Evolutionary conservation across 768 basidiomycete genomes (phyloP), one percentile per base, ranked within the genome.

Genomic region (Naganishia vaughanmartiniae): DNA sequence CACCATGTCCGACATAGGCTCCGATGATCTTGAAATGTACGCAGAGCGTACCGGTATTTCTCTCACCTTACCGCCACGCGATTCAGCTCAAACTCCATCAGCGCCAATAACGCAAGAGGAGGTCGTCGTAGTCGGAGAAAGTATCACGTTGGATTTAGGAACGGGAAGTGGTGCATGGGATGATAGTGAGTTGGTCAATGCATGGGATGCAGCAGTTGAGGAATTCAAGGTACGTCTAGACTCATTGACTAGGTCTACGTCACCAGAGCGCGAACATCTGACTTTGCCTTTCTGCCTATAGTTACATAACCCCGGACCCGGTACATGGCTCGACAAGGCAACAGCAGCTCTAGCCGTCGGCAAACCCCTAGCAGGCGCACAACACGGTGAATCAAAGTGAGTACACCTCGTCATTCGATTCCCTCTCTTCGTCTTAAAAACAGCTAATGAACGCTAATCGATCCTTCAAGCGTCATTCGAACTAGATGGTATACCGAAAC

Each of bases 291-390:
- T 36, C 14, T 54, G 21, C 55, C 7, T 39, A 34, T 55, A 79
- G 76, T 26, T 73, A 28, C 76, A 77, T 69, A 76, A 80, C 36
- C 79, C 79, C 4, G 79, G 79, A 36, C 76, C 76, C 1, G 79
- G 79, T 28, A 66, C 72, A 30, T 81, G 80, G 80, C 67, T 81
- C 17, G 80, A 81, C 56, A 79, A 81, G 60, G 74, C 75, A 5
- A 79, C 77, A 7, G 79, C 79, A 9, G 78, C 77, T 12, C 26
- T 75, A 53, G 76, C 75, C 0, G 42, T 70, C n/a, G 79, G 79
- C 1, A 48, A 74, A 30, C 73, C 77, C 3, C 31, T 80, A 5
- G 67, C 74, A 5, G 75, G 75, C 6, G 76, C 73, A 5, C 69
- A 70, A 14, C 63, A 72, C 45, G 57, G 65, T 21, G 73, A 70